These are phyloP conservation scores for Phytopythium litorale DNA, from an alignment of 352 stramenopile species.

Conservation along the genomic window DNA sequence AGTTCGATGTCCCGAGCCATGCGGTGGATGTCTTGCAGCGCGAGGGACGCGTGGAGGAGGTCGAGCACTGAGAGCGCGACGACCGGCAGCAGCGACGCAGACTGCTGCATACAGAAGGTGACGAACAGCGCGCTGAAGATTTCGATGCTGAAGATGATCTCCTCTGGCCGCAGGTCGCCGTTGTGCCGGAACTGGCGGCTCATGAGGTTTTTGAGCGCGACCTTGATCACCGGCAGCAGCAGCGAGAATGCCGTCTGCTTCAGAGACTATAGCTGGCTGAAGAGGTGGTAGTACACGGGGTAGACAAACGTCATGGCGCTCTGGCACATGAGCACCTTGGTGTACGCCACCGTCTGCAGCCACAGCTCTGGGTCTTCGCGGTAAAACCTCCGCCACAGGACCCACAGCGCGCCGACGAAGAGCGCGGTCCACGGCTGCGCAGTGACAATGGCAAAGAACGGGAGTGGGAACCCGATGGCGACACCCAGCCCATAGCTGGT, in stretches of 20 bases:
- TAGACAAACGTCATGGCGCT: conserved; percentile 1
- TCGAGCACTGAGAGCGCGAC: conserved; percentile 18
- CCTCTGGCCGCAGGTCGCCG: conserved; percentile 15
- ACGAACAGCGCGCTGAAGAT: conserved; percentile 21
- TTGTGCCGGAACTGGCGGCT: conserved; percentile 9
- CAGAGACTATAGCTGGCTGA: not conserved
- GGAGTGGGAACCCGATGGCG: not conserved
- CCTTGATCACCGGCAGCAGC: conserved; percentile 26
- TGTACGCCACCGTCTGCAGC: not conserved
- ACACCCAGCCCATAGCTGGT: not conserved
- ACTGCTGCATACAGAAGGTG: conserved; percentile 28
- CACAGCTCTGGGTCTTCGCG: not conserved
- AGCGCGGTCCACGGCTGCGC: not conserved
- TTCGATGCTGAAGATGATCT: conserved; percentile 19
- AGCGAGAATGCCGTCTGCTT: conserved; percentile 16
- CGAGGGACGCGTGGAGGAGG: conserved; percentile 14
- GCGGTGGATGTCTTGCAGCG: conserved; percentile 15
- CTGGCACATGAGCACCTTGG: not conserved
- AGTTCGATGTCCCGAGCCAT: not conserved
- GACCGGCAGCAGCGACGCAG: conserved; percentile 10
- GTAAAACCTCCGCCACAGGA: not conserved
- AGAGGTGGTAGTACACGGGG: not conserved
- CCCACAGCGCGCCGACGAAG: not conserved
- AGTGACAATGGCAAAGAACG: not conserved
- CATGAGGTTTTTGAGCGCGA: conserved; percentile 20